A percentile compares a stretch with the other conserved stretches of the same genome.
phyloP scores from a whole-genome alignment of 352 stramenopile genomes.

The Pythium monospermum region DNA sequence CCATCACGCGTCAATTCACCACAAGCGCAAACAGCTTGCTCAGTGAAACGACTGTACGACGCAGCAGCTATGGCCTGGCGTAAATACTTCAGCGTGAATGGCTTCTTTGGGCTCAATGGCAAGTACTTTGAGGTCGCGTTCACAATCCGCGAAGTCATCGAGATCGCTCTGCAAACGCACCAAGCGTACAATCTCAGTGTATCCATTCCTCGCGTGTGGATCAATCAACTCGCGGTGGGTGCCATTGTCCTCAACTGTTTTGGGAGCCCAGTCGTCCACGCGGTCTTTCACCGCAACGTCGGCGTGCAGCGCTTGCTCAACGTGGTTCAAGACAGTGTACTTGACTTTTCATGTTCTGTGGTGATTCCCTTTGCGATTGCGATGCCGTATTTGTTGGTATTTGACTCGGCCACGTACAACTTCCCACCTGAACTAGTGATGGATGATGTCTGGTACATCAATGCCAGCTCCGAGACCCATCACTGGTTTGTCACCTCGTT shows the following conservation, averaged over 20 bases:
- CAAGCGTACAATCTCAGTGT: constrained; percentile 20
- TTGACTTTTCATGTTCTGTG: neutral
- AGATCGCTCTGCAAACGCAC: constrained; percentile 24
- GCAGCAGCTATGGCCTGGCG: no score
- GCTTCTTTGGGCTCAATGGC: no score
- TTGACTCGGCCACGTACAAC: neutral
- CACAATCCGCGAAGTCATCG: constrained; percentile 6
- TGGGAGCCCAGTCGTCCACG: neutral
- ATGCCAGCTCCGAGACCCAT: constrained; percentile 5
- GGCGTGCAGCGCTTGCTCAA: no score
- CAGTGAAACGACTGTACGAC: no score
- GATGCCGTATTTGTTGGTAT: neutral
- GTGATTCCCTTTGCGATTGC: constrained; percentile 8
- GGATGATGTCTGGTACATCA: constrained; percentile 12
- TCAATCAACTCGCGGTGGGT: constrained; percentile 17
- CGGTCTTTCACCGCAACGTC: neutral
- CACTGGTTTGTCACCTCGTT: constrained; percentile 17
- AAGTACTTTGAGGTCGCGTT: no score
- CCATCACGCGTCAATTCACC: no score
- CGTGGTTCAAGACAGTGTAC: no score
- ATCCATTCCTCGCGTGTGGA: constrained; percentile 10
- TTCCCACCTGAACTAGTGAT: neutral
- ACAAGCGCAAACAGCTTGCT: no score
- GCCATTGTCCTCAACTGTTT: constrained; percentile 3
- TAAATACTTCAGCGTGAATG: no score